phyloP scores from a whole-genome alignment of 1,139 yeast genomes.

The Yamadazyma dushanensis region DNA sequence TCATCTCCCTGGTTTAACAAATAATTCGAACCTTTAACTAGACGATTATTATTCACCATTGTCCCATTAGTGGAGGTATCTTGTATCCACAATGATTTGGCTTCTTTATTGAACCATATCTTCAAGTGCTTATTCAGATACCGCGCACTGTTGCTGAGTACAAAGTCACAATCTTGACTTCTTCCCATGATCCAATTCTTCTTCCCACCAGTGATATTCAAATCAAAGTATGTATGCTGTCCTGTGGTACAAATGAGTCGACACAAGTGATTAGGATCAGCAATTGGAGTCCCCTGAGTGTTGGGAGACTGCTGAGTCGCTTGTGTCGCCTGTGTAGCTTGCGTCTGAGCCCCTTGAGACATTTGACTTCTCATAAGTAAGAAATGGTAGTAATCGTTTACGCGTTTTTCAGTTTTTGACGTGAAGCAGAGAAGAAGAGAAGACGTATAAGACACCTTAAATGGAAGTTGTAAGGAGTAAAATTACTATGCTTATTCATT shows the following conservation, averaged over 20 bases:
- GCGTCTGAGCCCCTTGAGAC: conserved; percentile 5
- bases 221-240: conserved; percentile 49
- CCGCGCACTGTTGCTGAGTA: conserved; percentile 62
- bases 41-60: conserved; percentile 67
- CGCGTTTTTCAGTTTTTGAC: conserved; percentile 3
- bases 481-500: too few species aligned
- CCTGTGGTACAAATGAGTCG: conserved; percentile 70
- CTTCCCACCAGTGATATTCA: conserved; percentile 29
- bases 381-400: neutral
- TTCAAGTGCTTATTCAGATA: conserved; percentile 78
- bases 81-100: conserved; percentile 60
- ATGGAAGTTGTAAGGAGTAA: too few species aligned
- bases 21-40: conserved; percentile 80
- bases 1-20: conserved; percentile 90
- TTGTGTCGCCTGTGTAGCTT: conserved; percentile 59
- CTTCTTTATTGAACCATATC: conserved; percentile 58
- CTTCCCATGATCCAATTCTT: conserved; percentile 80
- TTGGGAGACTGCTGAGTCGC: conserved; percentile 61
- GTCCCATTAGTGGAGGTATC: conserved; percentile 91
- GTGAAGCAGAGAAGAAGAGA: neutral
- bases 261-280: conserved; percentile 35
- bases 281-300: conserved; percentile 27
- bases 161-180: conserved; percentile 62
- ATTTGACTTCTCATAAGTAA: neutral
- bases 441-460: too few species aligned